Evolutionary conservation across 2,329 filamentous ascomycete species (phyloP), one percentile per base, ranked within the genome.

Genomic region (Fusarium sp.): DNA sequence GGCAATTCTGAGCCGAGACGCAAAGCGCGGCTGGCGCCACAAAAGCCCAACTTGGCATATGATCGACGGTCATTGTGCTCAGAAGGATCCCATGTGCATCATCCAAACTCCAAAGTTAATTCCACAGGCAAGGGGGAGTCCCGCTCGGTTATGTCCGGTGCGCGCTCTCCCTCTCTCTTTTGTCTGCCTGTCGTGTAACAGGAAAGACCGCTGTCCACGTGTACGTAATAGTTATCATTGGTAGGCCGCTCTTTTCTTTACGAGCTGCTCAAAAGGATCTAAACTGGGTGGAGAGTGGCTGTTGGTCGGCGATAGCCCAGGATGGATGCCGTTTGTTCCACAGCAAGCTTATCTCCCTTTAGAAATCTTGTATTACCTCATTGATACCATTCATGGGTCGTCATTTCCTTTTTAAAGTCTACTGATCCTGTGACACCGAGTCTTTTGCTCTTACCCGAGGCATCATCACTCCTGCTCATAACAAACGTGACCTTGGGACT

Each of bases 1-100:
- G 70, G 70, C 70, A 72, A 28, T 54, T 65, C 50, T 59, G 41
- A 55, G 58, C 70, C 70, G 70, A 67, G 49, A 26, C 54, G n/a
- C 51, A 41, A 11, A 22, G 22, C 56, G 39, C 58, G 37, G 44
- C 37, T 58, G 37, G 56, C 24, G 56, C 51, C 56, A 60, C 46
- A 28, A 24, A 11, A 19, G 24, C 68, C 65, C 44, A 67, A 71
- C 52, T 22, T n/a, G 65, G 68, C 39, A 71, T 67, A 40, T 49
- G 56, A 71, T 69, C 58, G 58, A 55, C 70, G 53, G 19, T 46
- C 47, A 19, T 41, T 32, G 11, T 37, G 35, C 35, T 37, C 35
- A n/a, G 35, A 30, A 39, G 43, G 49, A 56, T 59, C 49, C 67
- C 67, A 56, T 67, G 47, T 63, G 58, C 43, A 37, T 47, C 41